phyloP scores from a whole-genome alignment of 108 stramenopile genomes.

The Nannochloropsis oceanica region DNA sequence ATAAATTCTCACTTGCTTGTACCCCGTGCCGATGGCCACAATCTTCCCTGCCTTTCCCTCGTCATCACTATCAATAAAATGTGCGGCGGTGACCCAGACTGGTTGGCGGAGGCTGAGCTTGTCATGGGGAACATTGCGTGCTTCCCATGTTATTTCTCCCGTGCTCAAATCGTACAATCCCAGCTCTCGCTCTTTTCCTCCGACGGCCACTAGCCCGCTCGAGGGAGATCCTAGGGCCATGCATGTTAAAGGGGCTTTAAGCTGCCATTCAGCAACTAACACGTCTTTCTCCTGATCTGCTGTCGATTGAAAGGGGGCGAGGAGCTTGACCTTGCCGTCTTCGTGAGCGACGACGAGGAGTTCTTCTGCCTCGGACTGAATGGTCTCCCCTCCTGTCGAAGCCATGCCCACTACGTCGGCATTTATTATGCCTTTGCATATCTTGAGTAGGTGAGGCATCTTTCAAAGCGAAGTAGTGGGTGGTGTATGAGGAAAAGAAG shows the following conservation, averaged over 20 bases:
- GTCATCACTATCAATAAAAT: background rate
- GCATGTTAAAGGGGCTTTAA: background rate
- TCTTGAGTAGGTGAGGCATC: background rate
- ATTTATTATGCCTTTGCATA: background rate
- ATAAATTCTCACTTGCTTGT: background rate
- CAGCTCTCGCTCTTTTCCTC: background rate
- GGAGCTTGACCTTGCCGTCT: background rate
- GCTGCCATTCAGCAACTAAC: background rate
- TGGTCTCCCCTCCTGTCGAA: background rate
- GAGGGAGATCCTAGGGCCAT: background rate
- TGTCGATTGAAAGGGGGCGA: background rate
- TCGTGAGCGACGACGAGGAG: background rate
- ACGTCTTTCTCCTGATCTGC: background rate
- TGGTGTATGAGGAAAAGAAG: background rate
- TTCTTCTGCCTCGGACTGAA: background rate
- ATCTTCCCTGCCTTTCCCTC: background rate
- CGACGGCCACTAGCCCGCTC: background rate
- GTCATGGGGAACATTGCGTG: background rate
- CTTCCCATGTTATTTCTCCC: background rate
- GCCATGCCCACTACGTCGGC: background rate
- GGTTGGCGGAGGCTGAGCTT: background rate
- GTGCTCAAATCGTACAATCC: background rate
- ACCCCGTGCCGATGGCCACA: background rate
- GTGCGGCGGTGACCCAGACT: background rate
- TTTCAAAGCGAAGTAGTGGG: background rate